A percentile compares a stretch with the other conserved stretches of the same genome.
Conservation (phyloP, 371 early-diverging fungal genomes). For the Dentiscutata heterogama region DNA sequence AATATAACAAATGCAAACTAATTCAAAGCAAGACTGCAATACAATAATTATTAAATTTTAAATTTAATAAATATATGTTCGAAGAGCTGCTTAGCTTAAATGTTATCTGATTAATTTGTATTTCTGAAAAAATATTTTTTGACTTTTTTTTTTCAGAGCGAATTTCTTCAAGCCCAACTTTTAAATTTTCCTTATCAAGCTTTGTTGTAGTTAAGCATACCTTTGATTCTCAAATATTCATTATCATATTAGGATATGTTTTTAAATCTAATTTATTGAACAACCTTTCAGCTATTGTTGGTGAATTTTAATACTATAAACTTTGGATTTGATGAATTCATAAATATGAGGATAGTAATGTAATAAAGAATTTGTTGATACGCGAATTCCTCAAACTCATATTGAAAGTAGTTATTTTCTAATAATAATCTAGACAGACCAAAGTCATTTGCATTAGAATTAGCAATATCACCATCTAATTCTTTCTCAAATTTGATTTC, state of each 20-base stretch:
- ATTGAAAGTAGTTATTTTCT: background rate
- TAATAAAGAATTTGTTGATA: background rate
- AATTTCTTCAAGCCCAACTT: background rate
- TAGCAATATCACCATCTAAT: background rate
- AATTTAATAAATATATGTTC: too few species aligned
- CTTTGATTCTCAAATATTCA: background rate
- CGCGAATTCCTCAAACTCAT: slow-evolving; percentile 19
- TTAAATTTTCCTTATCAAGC: background rate
- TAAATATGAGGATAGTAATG: background rate
- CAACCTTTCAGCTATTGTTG: background rate
- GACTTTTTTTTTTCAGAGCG: background rate
- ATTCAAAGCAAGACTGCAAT: too few species aligned
- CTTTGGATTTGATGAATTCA: slow-evolving; percentile 5
- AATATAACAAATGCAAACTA: too few species aligned
- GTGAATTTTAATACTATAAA: slow-evolving; percentile 10
- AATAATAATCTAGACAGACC: background rate
- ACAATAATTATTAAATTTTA: too few species aligned
- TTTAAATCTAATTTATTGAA: slow-evolving; percentile 35
- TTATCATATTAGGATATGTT: slow-evolving; percentile 24
- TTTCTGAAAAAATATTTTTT: background rate
- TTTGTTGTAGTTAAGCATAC: background rate
- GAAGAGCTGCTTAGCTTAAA: too few species aligned
- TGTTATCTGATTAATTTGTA: too few species aligned
- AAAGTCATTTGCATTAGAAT: background rate
- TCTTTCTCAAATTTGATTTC: background rate